Base-by-base conservation (phyloP, 2,329 filamentous ascomycete genomes). In the Westerdykella aurantiaca region DNA sequence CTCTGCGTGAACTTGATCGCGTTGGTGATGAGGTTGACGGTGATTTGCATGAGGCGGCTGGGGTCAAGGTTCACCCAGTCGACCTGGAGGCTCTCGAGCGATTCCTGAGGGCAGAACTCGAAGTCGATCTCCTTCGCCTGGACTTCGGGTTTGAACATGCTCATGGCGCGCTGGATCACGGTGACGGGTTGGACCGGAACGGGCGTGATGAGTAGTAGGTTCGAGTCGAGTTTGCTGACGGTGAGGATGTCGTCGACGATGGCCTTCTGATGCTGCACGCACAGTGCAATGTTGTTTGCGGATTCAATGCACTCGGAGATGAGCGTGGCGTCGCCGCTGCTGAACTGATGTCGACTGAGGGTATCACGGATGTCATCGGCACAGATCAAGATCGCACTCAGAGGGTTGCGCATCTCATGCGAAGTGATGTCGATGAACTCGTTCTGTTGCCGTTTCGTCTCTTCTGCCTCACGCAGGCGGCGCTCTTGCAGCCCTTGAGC, bases 1-100 rank as follows among this genome's bases (percentile, higher is more conserved):
- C 62, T 56, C 29, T 67, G 60, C 0, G 70, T 74, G 48, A 74
- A 74, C 42, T 74, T 74, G 57, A 74, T 71, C 0, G 69, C 66
- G 39, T 73, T 73, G 7, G 70, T 72, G n/a, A 73, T 60, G 2
- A 73, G 57, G 23, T 68, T 68, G 22, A 67, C 56, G 0, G 69
- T 58, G 4, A 74, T 68, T 37, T 74, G 71, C 2, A 72, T 55
- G 3, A 73, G 44, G 25, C 71, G 59, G 39, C 58, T 65, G 0
- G 69, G 67, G 47, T 74, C 71, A 0, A 73, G 54, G 13, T 69
- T 52, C 1, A 71, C 63, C 61, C 65, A 69, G 29, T 71, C 65
- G 17, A 71, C 51, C 1, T 49, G 52, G 5, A 69, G 50, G 2
- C 60, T 47, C 2, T 60, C 45, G 37, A 70, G 60, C 0, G 67